phyloP scores from a whole-genome alignment of 2,329 filamentous ascomycete genomes.

The Talaromyces amestolkiae region DNA sequence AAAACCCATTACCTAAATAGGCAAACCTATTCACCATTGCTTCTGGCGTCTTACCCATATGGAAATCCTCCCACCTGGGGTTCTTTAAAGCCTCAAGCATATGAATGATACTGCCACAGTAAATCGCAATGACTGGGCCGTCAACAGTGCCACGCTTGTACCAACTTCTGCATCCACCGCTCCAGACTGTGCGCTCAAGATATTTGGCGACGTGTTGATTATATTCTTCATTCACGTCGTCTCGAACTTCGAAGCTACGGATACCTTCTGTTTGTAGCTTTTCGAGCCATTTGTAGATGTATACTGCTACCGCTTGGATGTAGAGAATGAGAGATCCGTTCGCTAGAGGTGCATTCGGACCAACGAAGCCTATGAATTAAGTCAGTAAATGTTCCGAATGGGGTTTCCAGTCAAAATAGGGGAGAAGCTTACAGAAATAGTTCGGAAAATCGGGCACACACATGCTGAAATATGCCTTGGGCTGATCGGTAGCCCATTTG shows the following conservation, averaged over 20 bases:
- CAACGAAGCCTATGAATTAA: background rate
- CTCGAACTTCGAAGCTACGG: background rate
- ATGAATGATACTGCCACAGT: conserved; percentile 27
- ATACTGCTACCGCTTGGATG: background rate
- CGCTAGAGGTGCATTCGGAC: background rate
- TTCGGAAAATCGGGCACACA: background rate
- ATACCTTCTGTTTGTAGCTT: background rate
- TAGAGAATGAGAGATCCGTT: background rate
- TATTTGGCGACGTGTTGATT: background rate
- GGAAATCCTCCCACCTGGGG: conserved; percentile 21
- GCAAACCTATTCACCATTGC: conserved; percentile 20
- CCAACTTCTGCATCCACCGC: background rate
- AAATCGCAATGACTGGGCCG: conserved; percentile 23
- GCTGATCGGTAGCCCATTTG: background rate
- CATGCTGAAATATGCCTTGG: background rate
- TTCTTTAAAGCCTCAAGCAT: conserved; percentile 18
- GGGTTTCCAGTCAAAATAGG: too few species aligned
- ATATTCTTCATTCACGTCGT: background rate
- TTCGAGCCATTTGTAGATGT: background rate
- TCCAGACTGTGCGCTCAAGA: background rate
- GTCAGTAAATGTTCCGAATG: too few species aligned
- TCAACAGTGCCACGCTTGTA: conserved; percentile 21
- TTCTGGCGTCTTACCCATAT: conserved; percentile 19
- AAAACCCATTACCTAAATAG: conserved; percentile 23
- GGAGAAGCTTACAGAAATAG: background rate